Evolutionary conservation across 495 filamentous ascomycete species (phyloP).

Genomic region (Lophiostoma macrostomum): DNA sequence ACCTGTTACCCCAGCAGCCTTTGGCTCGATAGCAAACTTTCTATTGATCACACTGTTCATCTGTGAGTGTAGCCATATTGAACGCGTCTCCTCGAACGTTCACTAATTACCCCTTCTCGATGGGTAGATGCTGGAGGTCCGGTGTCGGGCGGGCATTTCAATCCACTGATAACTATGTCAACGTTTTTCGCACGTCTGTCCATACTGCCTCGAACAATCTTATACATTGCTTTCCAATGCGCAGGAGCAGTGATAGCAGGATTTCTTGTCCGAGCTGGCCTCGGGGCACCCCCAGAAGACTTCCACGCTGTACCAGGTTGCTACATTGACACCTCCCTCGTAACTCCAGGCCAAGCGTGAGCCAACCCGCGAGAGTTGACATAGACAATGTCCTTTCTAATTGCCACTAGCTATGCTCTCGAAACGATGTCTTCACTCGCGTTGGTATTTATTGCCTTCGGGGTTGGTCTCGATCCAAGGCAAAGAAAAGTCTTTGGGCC

Average conservation of each 20-base stretch:
- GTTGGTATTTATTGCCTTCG: slow-evolving; percentile 44
- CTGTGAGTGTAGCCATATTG: too few relatives aligned
- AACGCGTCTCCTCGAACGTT: too few relatives aligned
- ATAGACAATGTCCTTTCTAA: neutral
- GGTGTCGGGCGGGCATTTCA: slow-evolving; percentile 29
- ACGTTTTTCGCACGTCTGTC: slow-evolving; percentile 28
- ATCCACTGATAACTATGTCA: slow-evolving; percentile 29
- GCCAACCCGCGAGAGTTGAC: neutral
- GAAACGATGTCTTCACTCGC: slow-evolving; percentile 24
- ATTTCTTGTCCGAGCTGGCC: slow-evolving; percentile 19
- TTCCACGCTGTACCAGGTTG: slow-evolving; percentile 22
- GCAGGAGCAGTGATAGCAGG: slow-evolving; percentile 18
- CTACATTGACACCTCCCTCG: slow-evolving; percentile 23
- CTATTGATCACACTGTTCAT: slow-evolving; percentile 26
- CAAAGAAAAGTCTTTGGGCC: slow-evolving; percentile 52
- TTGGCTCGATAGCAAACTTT: slow-evolving; percentile 17
- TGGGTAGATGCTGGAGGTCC: slow-evolving; percentile 25
- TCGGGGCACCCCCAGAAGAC: neutral
- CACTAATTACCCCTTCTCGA: too few relatives aligned
- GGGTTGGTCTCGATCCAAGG: slow-evolving; percentile 58
- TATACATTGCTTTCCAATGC: slow-evolving; percentile 29
- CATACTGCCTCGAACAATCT: slow-evolving; percentile 19
- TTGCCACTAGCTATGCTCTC: slow-evolving; percentile 10
- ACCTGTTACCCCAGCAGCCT: slow-evolving; percentile 18
- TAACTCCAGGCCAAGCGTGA: slow-evolving; percentile 22